These are phyloP conservation scores for Globisporangium uncinulatum DNA, from an alignment of 352 stramenopile genomes.

Conservation along the genomic window DNA sequence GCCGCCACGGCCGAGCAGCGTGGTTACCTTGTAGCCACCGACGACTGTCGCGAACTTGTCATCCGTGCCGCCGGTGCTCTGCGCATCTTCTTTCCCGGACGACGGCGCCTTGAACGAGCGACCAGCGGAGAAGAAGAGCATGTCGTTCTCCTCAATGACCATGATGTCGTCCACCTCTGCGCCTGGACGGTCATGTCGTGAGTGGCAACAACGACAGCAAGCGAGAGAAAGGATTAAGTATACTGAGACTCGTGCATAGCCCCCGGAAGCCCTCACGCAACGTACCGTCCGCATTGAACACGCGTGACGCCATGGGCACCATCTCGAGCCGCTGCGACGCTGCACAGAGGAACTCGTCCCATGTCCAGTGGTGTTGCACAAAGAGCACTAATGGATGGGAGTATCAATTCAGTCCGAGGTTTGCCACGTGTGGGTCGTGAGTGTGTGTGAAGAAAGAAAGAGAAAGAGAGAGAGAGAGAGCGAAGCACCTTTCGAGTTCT, in stretches of 20 bases:
- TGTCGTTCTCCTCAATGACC: slow-evolving; percentile 89
- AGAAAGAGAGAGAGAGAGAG: neutral
- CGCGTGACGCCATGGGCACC: slow-evolving; percentile 70
- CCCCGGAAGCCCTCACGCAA: neutral
- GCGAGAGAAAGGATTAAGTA: neutral
- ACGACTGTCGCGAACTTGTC: slow-evolving; percentile 68
- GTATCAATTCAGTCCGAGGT: slow-evolving; percentile 3
- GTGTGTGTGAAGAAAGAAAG: neutral
- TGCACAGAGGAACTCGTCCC: slow-evolving; percentile 81
- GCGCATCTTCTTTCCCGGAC: slow-evolving; percentile 36
- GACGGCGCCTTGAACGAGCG: slow-evolving; percentile 71
- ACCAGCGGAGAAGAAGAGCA: slow-evolving; percentile 84
- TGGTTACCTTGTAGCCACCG: slow-evolving; percentile 75
- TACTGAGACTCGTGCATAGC: neutral
- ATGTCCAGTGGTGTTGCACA: slow-evolving; percentile 83
- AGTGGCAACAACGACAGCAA: neutral
- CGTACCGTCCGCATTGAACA: slow-evolving; percentile 79
- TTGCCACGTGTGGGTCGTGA: neutral
- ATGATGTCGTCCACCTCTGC: slow-evolving; percentile 88
- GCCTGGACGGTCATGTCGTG: slow-evolving; percentile 16
- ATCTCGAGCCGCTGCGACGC: slow-evolving; percentile 78
- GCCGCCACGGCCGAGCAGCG: slow-evolving; percentile 66
- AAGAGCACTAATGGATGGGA: slow-evolving; percentile 39
- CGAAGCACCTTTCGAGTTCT: slow-evolving; percentile 55
- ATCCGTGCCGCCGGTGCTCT: slow-evolving; percentile 22